Percentiles rank a stretch among this genome's conserved stretches.
Evolutionary conservation across 441 rosid species (phyloP).

Genomic region (Gossypium davidsonii): DNA sequence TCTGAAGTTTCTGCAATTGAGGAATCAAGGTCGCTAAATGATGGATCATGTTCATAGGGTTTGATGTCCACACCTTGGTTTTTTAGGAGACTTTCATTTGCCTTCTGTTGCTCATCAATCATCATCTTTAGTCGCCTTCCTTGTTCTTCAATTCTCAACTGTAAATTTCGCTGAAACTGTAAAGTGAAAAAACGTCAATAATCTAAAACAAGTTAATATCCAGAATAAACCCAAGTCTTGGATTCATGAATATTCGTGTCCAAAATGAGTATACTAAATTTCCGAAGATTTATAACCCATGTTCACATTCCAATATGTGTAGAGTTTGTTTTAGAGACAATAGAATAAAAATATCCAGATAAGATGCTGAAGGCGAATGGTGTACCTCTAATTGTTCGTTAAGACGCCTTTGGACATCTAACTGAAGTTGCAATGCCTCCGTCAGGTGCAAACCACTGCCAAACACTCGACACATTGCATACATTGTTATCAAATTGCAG

Average conservation of each 20-base stretch:
- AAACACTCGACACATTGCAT: not conserved
- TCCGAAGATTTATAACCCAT: not conserved
- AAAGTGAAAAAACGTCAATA: not conserved
- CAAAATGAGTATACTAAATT: not conserved
- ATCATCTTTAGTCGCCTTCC: conserved; percentile 64
- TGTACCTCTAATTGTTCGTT: conserved; percentile 84
- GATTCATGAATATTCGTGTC: not conserved
- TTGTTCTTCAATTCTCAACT: conserved; percentile 77
- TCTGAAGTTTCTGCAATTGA: conserved; percentile 36
- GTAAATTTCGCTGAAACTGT: conserved; percentile 75
- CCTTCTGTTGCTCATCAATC: conserved; percentile 71
- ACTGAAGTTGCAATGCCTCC: conserved; percentile 75
- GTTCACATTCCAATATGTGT: not conserved
- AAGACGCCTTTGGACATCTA: conserved; percentile 79
- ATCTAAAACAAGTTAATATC: not conserved
- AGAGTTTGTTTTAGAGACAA: no score
- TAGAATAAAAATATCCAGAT: no score
- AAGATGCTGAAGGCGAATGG: not conserved
- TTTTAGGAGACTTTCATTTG: conserved; percentile 30
- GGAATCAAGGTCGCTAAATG: conserved; percentile 34
- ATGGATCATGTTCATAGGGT: conserved; percentile 17
- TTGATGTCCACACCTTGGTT: conserved; percentile 22
- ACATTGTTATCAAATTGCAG: conserved; percentile 1
- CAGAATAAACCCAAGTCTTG: no score
- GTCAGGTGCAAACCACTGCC: conserved; percentile 33